These are phyloP conservation scores for Opeltia flavorubescens DNA, from an alignment of 495 filamentous ascomycete genomes.

Conservation along the genomic window DNA sequence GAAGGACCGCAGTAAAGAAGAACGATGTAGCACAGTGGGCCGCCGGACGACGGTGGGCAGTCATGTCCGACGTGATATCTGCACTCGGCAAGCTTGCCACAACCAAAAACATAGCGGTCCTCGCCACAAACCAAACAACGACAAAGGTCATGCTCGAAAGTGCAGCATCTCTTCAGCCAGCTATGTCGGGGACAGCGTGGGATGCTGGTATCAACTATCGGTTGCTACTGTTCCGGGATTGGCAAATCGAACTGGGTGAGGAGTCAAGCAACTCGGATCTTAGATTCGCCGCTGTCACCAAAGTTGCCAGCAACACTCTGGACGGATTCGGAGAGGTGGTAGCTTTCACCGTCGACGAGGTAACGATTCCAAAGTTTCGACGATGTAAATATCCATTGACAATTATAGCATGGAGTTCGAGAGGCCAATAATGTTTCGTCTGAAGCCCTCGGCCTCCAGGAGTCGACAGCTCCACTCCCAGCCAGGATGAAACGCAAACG, in stretches of 20 bases:
- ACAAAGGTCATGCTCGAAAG: constrained; percentile 49
- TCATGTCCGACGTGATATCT: constrained; percentile 40
- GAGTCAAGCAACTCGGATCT: constrained; percentile 7
- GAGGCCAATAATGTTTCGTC: constrained; percentile 12
- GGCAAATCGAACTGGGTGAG: constrained; percentile 17
- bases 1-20: constrained; percentile 17
- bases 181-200: constrained; percentile 54
- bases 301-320: constrained; percentile 24
- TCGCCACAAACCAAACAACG: constrained; percentile 56
- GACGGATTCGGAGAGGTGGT: constrained; percentile 25
- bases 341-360: constrained; percentile 27
- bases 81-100: constrained; percentile 54
- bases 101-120: constrained; percentile 49
- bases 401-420: constrained; percentile 20
- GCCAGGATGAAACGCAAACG: constrained; percentile 30
- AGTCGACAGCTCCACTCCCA: neutral
- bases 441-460: neutral
- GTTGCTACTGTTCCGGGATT: constrained; percentile 60
- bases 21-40: constrained; percentile 39
- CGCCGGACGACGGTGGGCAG: constrained; percentile 44
- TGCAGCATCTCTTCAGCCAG: constrained; percentile 55
- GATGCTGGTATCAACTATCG: constrained; percentile 51
- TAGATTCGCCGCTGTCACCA: constrained; percentile 33
- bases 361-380: constrained; percentile 11
- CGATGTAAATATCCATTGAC: neutral